Base-by-base conservation (phyloP, 768 basidiomycete species). In the Dioszegia aurantiaca region DNA sequence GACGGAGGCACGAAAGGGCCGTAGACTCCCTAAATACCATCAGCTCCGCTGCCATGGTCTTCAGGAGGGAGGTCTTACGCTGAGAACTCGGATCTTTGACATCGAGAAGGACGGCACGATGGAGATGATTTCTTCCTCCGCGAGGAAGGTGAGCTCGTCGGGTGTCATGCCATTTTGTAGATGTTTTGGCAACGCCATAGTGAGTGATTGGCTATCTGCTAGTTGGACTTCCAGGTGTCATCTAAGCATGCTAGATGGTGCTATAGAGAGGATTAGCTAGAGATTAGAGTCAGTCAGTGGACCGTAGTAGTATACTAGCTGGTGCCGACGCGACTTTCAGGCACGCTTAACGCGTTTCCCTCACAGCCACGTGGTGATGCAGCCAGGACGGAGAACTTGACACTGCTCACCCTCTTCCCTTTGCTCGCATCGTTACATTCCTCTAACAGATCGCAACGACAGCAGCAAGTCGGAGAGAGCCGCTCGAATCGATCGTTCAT, bases 1-100 rank as follows among this genome's bases (percentile, higher is more conserved):
- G 84, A 82, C 4, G 94, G 94, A 1, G 95, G 93, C 5, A 86
- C 81, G 53, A 99, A 83, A 19, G 95, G 94, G 2, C 95, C 95
- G 67, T 90, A 95, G 52, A 87, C 86, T 53, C 90, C 92, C 91
- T 95, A 11, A 17, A 75, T 19, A 5, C 19, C 21, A 21, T 48
- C 39, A 55, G 62, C 51, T 3, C n/a, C n/a, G n/a, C n/a, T n/a
- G n/a, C n/a, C n/a, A n/a, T n/a, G n/a, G n/a, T n/a, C n/a, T n/a
- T n/a, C n/a, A n/a, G n/a, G n/a, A n/a, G n/a, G n/a, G n/a, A n/a
- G 21, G 61, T 70, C 78, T 64, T 45, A 89, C 92, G 76, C 91
- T 90, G 61, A 97, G 89, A 71, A 97, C 87, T 28, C 91, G 86
- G 24, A 91, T 91, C 63, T 82, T 84, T 69, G 91, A 89, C 89